phyloP scores from a whole-genome alignment of 805 yeast species.

The Jamesozyma gamospora region DNA sequence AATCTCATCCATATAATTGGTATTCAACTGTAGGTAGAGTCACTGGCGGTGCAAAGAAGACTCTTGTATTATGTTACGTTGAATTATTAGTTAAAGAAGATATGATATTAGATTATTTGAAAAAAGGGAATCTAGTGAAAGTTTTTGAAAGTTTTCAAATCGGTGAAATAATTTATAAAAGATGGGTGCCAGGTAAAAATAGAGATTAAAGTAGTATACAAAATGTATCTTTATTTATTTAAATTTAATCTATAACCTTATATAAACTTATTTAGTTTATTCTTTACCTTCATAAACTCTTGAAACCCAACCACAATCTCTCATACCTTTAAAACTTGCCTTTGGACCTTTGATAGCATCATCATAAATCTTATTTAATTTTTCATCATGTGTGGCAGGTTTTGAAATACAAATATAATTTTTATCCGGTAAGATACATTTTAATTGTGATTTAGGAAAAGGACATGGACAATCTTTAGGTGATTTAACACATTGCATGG shows the following conservation, averaged over 20 bases:
- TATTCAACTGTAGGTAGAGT: conserved; percentile 66
- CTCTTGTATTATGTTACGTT: conserved; percentile 59
- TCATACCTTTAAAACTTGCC: conserved; percentile 37
- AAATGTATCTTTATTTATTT: neutral
- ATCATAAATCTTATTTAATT: conserved; percentile 28
- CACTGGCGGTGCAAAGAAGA: conserved; percentile 77
- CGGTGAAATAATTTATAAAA: conserved; percentile 55
- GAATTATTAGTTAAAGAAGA: conserved; percentile 37
- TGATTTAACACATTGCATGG: conserved; percentile 61
- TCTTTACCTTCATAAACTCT: conserved; percentile 43
- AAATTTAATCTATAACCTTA: too few species aligned
- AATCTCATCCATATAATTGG: conserved; percentile 43
- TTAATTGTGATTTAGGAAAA: conserved; percentile 73
- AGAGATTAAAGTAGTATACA: conserved; percentile 43
- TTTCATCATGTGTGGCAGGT: conserved; percentile 45
- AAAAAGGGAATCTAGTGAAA: conserved; percentile 9
- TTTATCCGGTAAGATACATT: conserved; percentile 61
- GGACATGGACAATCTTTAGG: conserved; percentile 83
- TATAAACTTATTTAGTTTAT: neutral
- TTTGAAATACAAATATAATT: conserved; percentile 75
- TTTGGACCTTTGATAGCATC: conserved; percentile 41
- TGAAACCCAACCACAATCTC: conserved; percentile 82
- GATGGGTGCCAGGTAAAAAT: conserved; percentile 83
- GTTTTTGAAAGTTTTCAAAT: conserved; percentile 38
- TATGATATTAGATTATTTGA: conserved; percentile 19